These are phyloP conservation scores for Starmerella ratchasimensis DNA, from an alignment of 805 yeast species.

Conservation along the genomic window DNA sequence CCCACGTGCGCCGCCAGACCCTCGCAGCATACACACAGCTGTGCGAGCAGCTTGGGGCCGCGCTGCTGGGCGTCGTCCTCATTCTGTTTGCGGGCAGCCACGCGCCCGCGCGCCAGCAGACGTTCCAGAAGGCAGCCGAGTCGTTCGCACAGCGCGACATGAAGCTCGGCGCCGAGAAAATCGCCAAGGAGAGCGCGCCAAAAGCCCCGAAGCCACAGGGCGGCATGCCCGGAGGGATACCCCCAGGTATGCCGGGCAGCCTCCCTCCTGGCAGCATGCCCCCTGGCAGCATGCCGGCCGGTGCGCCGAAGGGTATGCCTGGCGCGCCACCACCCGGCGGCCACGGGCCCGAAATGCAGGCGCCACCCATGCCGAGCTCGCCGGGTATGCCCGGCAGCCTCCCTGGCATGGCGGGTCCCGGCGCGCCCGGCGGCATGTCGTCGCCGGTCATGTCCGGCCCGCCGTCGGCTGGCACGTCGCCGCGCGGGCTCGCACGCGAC, in stretches of 20 bases:
- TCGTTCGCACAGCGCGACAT: conserved; percentile 7
- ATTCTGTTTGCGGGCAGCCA: conserved; percentile 8
- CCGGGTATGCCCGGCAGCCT: background rate
- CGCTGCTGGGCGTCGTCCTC: conserved; percentile 5
- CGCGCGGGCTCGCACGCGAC: too few relatives aligned
- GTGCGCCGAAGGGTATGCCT: background rate
- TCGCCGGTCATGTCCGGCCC: background rate
- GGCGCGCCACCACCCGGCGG: background rate
- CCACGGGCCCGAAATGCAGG: background rate
- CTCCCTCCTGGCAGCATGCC: too few relatives aligned
- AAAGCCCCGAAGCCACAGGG: too few relatives aligned
- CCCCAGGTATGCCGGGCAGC: too few relatives aligned
- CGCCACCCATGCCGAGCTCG: background rate
- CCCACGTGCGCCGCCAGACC: background rate
- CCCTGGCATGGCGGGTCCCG: background rate
- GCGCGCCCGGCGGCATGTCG: background rate
- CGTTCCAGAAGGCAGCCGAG: background rate
- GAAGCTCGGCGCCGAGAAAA: background rate
- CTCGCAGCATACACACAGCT: conserved; percentile 3
- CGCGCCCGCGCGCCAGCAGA: conserved; percentile 2
- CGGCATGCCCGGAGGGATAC: too few relatives aligned
- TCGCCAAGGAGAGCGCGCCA: background rate
- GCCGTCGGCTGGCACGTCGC: background rate
- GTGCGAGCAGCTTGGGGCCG: conserved; percentile 11
- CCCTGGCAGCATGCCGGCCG: too few relatives aligned